Conservation (phyloP, 164 flowering plant genomes). For the Vitis cinerea region DNA sequence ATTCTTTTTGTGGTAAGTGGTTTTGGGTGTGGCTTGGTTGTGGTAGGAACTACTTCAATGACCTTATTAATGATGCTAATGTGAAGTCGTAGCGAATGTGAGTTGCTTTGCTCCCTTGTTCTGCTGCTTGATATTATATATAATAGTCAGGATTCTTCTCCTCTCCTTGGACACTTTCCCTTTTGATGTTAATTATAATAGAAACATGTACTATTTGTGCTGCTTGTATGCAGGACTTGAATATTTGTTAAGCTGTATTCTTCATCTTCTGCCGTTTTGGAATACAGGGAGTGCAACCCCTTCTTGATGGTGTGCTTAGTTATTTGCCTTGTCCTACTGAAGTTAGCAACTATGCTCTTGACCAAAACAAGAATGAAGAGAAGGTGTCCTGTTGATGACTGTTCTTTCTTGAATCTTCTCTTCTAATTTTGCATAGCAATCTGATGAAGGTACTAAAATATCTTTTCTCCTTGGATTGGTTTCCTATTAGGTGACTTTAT, state of each 20-base stretch:
- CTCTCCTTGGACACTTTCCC: too few relatives aligned
- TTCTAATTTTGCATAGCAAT: neutral
- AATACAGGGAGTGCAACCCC: conserved; percentile 92
- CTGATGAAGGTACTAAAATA: conserved; percentile 3
- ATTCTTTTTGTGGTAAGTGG: too few relatives aligned
- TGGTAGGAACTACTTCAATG: too few relatives aligned
- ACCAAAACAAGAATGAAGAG: conserved; percentile 86
- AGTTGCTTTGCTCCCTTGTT: too few relatives aligned
- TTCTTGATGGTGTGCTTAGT: conserved; percentile 86
- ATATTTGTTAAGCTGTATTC: neutral
- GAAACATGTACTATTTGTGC: too few relatives aligned
- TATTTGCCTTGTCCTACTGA: conserved; percentile 93
- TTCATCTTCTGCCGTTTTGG: conserved; percentile 10
- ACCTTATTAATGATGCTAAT: too few relatives aligned
- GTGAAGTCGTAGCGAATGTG: too few relatives aligned
- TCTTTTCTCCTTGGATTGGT: conserved; percentile 2
- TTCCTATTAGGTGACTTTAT: conserved; percentile 52
- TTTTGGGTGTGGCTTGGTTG: too few relatives aligned
- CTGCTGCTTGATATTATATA: too few relatives aligned
- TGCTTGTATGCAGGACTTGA: too few relatives aligned
- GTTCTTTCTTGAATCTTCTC: conserved; percentile 1
- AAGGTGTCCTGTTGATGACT: conserved; percentile 46
- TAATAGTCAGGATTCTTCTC: too few relatives aligned
- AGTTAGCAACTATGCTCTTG: conserved; percentile 91
- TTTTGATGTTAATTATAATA: too few relatives aligned